These are phyloP conservation scores for Lanzia echinophila DNA, from an alignment of 2,329 filamentous ascomycete genomes.

Conservation along the genomic window DNA sequence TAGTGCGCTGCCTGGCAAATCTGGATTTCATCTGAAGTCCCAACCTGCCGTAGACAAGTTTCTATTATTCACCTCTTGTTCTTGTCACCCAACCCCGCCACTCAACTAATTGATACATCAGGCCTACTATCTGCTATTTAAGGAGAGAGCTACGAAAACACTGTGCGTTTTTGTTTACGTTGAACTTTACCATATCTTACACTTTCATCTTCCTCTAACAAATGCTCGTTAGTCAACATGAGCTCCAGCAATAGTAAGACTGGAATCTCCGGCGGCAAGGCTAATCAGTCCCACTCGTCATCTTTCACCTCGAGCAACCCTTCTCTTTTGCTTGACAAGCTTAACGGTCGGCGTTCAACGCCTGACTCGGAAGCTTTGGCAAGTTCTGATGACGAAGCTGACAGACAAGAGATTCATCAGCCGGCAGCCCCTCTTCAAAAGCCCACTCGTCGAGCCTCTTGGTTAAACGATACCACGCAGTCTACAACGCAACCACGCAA, in stretches of 20 bases:
- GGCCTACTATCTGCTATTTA: not conserved
- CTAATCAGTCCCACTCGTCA: slow-evolving; percentile 37
- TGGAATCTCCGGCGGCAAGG: slow-evolving; percentile 32
- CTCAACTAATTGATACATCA: too few relatives aligned
- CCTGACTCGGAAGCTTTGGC: slow-evolving; percentile 91
- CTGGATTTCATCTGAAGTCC: too few relatives aligned
- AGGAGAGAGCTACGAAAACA: not conserved
- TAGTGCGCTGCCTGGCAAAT: too few relatives aligned
- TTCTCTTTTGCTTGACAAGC: slow-evolving; percentile 65
- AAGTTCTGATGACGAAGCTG: slow-evolving; percentile 88
- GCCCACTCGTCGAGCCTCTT: slow-evolving; percentile 68
- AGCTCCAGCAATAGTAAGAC: slow-evolving; percentile 20
- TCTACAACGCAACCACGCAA: slow-evolving; percentile 57
- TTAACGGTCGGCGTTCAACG: slow-evolving; percentile 73
- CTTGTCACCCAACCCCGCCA: too few relatives aligned
- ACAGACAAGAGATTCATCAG: slow-evolving; percentile 50
- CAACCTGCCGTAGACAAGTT: too few relatives aligned
- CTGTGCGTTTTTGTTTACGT: not conserved
- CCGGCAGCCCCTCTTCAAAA: slow-evolving; percentile 47
- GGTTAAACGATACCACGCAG: slow-evolving; percentile 77
- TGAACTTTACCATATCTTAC: not conserved
- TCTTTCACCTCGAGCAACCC: slow-evolving; percentile 54
- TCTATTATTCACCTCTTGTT: too few relatives aligned
- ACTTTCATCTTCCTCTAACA: not conserved
- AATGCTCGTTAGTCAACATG: slow-evolving; percentile 14